Conservation (phyloP, 768 basidiomycete species). For the Phlebiopsis flavidoalba region DNA sequence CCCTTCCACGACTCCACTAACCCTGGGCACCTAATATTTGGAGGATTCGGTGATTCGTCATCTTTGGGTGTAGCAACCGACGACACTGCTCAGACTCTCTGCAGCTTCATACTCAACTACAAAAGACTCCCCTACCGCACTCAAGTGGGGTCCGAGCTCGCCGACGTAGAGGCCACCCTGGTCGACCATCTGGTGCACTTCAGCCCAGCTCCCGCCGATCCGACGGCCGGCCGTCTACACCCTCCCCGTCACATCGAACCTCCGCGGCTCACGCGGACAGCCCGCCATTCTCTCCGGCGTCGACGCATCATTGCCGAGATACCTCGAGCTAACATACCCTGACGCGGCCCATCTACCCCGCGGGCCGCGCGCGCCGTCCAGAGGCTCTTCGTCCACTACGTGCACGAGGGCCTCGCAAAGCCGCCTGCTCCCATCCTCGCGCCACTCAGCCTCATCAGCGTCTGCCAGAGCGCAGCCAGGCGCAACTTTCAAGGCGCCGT, state of each 20-base stretch:
- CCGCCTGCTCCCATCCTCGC: slow-evolving; percentile 68
- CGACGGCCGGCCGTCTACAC: slow-evolving; percentile 60
- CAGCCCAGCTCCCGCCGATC: slow-evolving; percentile 47
- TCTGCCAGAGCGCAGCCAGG: slow-evolving; percentile 49
- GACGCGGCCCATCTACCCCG: slow-evolving; percentile 58
- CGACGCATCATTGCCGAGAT: slow-evolving; percentile 56
- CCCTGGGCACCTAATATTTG: slow-evolving; percentile 78
- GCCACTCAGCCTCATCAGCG: slow-evolving; percentile 60
- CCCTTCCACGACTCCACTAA: slow-evolving; percentile 52
- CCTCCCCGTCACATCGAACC: slow-evolving; percentile 64
- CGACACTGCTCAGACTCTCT: not conserved
- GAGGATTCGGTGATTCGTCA: slow-evolving; percentile 51
- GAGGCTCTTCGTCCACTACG: slow-evolving; percentile 62
- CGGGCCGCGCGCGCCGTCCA: slow-evolving; percentile 67
- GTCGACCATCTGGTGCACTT: slow-evolving; percentile 53
- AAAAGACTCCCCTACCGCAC: slow-evolving; percentile 70
- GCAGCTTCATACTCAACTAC: slow-evolving; percentile 70
- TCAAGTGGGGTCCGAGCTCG: slow-evolving; percentile 64
- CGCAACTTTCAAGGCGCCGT: slow-evolving; percentile 35
- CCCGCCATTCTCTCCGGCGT: slow-evolving; percentile 13
- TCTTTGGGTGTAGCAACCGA: not conserved
- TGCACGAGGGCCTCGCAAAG: slow-evolving; percentile 60
- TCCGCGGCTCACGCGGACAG: slow-evolving; percentile 51
- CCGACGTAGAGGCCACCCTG: slow-evolving; percentile 60
- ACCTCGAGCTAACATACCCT: slow-evolving; percentile 63